A percentile compares a stretch with the other conserved stretches of the same genome.
Conservation (phyloP, 352 stramenopile species). For the Phytopythium ostracodes region DNA sequence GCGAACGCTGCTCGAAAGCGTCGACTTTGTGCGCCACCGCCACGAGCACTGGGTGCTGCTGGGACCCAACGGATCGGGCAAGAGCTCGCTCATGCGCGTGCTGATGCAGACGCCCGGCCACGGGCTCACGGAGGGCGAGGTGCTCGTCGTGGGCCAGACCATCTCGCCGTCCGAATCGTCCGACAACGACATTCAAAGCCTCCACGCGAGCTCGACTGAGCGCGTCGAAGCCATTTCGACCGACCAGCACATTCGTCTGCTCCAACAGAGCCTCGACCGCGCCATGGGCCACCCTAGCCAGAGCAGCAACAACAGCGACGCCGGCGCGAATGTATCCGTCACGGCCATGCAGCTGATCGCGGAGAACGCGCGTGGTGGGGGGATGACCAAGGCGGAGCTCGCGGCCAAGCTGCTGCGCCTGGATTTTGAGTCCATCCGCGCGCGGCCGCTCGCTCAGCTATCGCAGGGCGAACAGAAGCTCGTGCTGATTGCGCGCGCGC, state of each 20-base stretch:
- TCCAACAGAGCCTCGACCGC: slow-evolving; percentile 34
- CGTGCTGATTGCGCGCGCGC: slow-evolving; percentile 77
- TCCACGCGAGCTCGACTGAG: slow-evolving; percentile 6
- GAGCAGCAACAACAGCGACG: background rate
- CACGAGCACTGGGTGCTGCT: slow-evolving; percentile 68
- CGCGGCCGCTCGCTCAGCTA: slow-evolving; percentile 58
- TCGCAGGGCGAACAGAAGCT: slow-evolving; percentile 93
- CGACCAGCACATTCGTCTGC: slow-evolving; percentile 84
- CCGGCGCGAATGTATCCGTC: background rate
- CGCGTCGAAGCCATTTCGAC: slow-evolving; percentile 85
- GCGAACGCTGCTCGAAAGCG: slow-evolving; percentile 41
- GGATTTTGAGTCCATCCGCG: slow-evolving; percentile 19
- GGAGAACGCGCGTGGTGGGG: slow-evolving; percentile 31
- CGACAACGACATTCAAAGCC: slow-evolving; percentile 8
- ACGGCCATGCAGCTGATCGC: slow-evolving; percentile 34
- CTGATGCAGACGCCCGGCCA: slow-evolving; percentile 58
- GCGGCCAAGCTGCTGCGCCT: slow-evolving; percentile 35
- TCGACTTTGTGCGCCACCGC: slow-evolving; percentile 45
- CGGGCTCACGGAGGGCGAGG: slow-evolving; percentile 36
- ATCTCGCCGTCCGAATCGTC: slow-evolving; percentile 9
- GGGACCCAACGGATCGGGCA: slow-evolving; percentile 70
- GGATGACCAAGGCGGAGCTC: slow-evolving; percentile 27
- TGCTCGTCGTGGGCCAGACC: slow-evolving; percentile 29
- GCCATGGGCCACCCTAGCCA: background rate
- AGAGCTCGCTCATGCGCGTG: slow-evolving; percentile 74